Percentiles rank a stretch among this genome's conserved stretches.
Conservation (phyloP, 305 asterid species). For the Fraxinus greggii region DNA sequence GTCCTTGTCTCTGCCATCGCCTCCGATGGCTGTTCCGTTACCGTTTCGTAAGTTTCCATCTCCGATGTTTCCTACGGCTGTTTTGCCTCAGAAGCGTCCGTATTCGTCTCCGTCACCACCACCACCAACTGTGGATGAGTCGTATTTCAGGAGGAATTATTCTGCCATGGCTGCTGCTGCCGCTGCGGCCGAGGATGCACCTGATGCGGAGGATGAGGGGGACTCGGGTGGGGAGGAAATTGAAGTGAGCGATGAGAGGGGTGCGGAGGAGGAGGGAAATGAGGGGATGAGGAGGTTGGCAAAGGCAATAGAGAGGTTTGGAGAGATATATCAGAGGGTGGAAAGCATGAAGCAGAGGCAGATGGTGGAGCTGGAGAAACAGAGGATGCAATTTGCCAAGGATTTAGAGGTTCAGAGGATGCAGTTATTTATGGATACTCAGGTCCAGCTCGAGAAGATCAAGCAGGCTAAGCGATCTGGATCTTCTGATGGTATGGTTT, state of each 20-base stretch:
- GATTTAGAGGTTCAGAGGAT: constrained; percentile 96
- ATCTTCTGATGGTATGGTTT: constrained; percentile 66
- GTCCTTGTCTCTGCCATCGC: constrained; percentile 78
- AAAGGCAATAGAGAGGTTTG: constrained; percentile 74
- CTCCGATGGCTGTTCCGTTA: constrained; percentile 39
- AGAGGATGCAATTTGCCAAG: constrained; percentile 88
- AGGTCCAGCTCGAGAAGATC: constrained; percentile 74
- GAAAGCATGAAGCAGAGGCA: constrained; percentile 83
- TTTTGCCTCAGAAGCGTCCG: constrained; percentile 60
- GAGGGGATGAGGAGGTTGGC: constrained; percentile 70
- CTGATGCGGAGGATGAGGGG: constrained; percentile 34
- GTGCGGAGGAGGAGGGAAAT: constrained; percentile 37
- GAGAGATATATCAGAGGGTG: constrained; percentile 78
- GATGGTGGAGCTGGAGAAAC: constrained; percentile 92
- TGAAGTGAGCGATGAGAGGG: constrained; percentile 51
- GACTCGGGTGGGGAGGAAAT: constrained; percentile 51
- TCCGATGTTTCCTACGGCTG: constrained; percentile 14
- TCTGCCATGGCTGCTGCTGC: constrained; percentile 93
- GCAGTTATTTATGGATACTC: constrained; percentile 89
- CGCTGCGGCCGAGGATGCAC: constrained; percentile 44
- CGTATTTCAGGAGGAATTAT: constrained; percentile 71
- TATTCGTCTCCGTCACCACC: constrained; percentile 40
- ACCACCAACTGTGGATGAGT: constrained; percentile 45
- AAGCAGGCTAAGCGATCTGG: constrained; percentile 63
- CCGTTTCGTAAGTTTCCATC: constrained; percentile 25